Evolutionary conservation across 2,329 filamentous ascomycete species (phyloP).

Genomic region (Sordariomycetes sp.): DNA sequence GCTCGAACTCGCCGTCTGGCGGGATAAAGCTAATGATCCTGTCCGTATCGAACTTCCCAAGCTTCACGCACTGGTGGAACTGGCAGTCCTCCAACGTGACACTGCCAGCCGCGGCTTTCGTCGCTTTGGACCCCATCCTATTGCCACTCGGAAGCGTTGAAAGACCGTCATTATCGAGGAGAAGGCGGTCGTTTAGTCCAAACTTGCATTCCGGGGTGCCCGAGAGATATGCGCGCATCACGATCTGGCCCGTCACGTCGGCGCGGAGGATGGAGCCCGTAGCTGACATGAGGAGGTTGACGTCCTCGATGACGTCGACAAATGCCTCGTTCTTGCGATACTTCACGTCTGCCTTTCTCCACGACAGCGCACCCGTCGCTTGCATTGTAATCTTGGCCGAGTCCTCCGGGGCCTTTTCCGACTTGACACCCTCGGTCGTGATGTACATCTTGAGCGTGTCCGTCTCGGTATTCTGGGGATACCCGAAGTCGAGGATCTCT

Average conservation of each 20-base stretch:
- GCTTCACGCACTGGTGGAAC: slow-evolving; percentile 96
- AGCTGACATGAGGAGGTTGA: slow-evolving; percentile 98
- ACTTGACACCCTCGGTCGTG: slow-evolving; percentile 96
- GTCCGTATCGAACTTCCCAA: slow-evolving; percentile 93
- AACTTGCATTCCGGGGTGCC: slow-evolving; percentile 99
- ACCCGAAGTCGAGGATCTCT: slow-evolving; percentile 99
- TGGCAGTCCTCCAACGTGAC: slow-evolving; percentile 97
- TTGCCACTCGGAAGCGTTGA: slow-evolving; percentile 62
- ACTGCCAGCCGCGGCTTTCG: slow-evolving; percentile 86
- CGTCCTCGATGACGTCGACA: slow-evolving; percentile 97
- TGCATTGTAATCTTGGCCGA: slow-evolving; percentile 99
- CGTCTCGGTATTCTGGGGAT: slow-evolving; percentile 97
- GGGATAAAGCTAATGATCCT: slow-evolving; percentile 95
- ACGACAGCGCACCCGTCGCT: slow-evolving; percentile 90
- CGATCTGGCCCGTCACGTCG: slow-evolving; percentile 92
- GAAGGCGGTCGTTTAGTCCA: slow-evolving; percentile 85
- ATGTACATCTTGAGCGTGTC: slow-evolving; percentile 99
- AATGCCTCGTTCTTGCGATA: slow-evolving; percentile 99
- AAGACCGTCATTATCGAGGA: slow-evolving; percentile 65
- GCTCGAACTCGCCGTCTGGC: slow-evolving; percentile 93
- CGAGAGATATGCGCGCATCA: slow-evolving; percentile 95
- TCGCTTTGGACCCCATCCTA: slow-evolving; percentile 70
- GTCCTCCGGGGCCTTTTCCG: slow-evolving; percentile 72
- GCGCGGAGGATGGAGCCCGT: slow-evolving; percentile 88
- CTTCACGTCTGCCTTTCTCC: slow-evolving; percentile 94